These are phyloP conservation scores for Candida cerambycidarum DNA, from an alignment of 805 yeast species.

Conservation along the genomic window DNA sequence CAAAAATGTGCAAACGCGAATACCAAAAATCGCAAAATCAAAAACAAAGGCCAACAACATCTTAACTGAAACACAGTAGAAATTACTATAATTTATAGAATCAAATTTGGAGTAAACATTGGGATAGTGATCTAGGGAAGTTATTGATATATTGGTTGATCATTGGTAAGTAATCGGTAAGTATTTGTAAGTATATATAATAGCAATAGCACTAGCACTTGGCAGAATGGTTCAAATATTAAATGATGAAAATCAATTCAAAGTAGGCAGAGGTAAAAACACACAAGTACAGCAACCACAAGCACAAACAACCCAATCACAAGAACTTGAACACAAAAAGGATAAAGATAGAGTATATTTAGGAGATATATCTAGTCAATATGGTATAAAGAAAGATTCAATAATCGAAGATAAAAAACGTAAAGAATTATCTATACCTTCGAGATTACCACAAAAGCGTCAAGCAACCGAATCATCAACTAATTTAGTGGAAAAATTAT, in stretches of 20 bases:
- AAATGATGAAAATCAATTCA: slow-evolving; percentile 42
- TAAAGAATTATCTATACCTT: slow-evolving; percentile 24
- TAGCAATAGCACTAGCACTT: no score
- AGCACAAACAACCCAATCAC: no score
- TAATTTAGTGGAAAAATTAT: slow-evolving; percentile 39
- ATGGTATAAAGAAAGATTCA: slow-evolving; percentile 17
- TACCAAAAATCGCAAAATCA: slow-evolving; percentile 15
- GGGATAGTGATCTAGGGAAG: background rate
- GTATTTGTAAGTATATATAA: background rate
- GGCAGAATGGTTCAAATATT: slow-evolving; percentile 20
- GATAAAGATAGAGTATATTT: slow-evolving; percentile 27
- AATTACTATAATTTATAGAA: background rate
- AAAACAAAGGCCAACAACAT: slow-evolving; percentile 14
- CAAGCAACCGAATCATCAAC: slow-evolving; percentile 56
- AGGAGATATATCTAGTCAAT: slow-evolving; percentile 41
- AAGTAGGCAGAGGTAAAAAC: slow-evolving; percentile 27
- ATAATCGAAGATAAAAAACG: slow-evolving; percentile 17
- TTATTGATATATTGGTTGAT: no score
- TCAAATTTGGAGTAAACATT: background rate
- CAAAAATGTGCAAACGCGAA: slow-evolving; percentile 11
- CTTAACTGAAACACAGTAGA: slow-evolving; percentile 2
- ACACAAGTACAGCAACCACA: no score
- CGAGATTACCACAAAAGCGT: slow-evolving; percentile 48
- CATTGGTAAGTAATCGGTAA: no score
- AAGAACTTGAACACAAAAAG: slow-evolving; percentile 6